Evolutionary conservation across 345 rosid species (phyloP), one percentile per base, ranked within the genome.

Genomic region (Brassica juncea): DNA sequence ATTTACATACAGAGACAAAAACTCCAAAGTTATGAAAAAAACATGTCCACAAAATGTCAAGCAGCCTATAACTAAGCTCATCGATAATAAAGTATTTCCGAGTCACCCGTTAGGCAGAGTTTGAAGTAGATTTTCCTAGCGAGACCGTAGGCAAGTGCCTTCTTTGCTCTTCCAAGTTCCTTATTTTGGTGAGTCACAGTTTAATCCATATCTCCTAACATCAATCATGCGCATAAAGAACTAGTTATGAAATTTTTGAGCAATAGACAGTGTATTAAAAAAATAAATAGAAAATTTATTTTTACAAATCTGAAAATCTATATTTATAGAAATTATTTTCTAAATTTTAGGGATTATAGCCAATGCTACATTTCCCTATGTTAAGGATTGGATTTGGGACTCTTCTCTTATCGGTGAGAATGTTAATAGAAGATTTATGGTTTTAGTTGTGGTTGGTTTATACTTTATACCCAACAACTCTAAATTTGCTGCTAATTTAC

Each of bases 181-280:
- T 87, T 55, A 87, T 86, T 87, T 91, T 92, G 85, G 86, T 85
- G 37, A 90, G 78, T 83, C 89, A 85, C 55, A 92, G 86, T 74
- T 85, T 95, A 32, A 82, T 86, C 98, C 94, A 91, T 60, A 89
- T 77, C 94, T 90, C 87, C 94, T 87, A 77, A 91, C 93, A 58
- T 90, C 99, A 4, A 92, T 73, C 86, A 88, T 84, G 81, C 87
- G 85, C 66, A 92, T 11, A 14, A 3, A 3, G 1, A 42, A 4
- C 14, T 42, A 11, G 14, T 42, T 11, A 7, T 11, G 49, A 42
- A 4, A 44, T 44, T 44, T 44, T 12, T 3, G 54, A 4, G 15
- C 6, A 4, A 44, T 14, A 44, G 83, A 0, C 15, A 10, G 16
- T 70, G 6, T 31, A 1, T 0, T 9, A 1, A 23, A 4, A 2